phyloP scores from a whole-genome alignment of 192 early-diverging fungal genomes.

The Linnemannia schmuckeri region DNA sequence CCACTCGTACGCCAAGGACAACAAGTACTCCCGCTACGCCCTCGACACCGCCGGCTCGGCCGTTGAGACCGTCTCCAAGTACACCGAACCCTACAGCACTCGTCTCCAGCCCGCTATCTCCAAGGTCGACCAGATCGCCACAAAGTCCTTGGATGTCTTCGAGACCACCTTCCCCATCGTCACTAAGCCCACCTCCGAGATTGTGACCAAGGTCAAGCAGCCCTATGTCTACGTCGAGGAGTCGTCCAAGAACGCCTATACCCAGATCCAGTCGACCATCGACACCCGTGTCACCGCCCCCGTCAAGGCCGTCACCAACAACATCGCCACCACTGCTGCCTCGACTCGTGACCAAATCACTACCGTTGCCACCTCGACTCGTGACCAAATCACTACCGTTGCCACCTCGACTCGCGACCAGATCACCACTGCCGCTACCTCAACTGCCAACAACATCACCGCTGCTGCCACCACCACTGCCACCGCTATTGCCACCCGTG shows the following conservation, averaged over 20 bases:
- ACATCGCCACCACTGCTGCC: constrained; percentile 23
- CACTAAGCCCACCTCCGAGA: constrained; percentile 69
- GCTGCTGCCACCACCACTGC: constrained; percentile 62
- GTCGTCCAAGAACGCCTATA: constrained; percentile 62
- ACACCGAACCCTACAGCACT: constrained; percentile 42
- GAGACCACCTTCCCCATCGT: constrained; percentile 73
- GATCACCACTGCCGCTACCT: constrained; percentile 61
- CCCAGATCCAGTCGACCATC: constrained; percentile 62
- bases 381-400: constrained; percentile 11
- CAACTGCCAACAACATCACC: constrained; percentile 19
- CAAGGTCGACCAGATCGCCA: constrained; percentile 72
- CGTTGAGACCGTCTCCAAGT: constrained; percentile 36
- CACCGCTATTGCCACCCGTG: constrained; percentile 68
- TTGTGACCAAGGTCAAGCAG: constrained; percentile 69
- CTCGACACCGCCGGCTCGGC: constrained; percentile 48
- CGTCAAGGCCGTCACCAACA: constrained; percentile 65
- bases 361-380: constrained; percentile 43
- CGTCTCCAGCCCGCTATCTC: constrained; percentile 64
- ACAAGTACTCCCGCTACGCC: constrained; percentile 46
- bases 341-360: constrained; percentile 18
- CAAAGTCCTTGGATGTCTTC: constrained; percentile 71
- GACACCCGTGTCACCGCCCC: constrained; percentile 68
- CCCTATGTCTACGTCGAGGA: constrained; percentile 57
- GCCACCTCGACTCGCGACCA: constrained; percentile 50
- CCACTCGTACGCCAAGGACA: constrained; percentile 59